Conservation (phyloP, 2,329 filamentous ascomycete species). For the Fusarium mangiferae region DNA sequence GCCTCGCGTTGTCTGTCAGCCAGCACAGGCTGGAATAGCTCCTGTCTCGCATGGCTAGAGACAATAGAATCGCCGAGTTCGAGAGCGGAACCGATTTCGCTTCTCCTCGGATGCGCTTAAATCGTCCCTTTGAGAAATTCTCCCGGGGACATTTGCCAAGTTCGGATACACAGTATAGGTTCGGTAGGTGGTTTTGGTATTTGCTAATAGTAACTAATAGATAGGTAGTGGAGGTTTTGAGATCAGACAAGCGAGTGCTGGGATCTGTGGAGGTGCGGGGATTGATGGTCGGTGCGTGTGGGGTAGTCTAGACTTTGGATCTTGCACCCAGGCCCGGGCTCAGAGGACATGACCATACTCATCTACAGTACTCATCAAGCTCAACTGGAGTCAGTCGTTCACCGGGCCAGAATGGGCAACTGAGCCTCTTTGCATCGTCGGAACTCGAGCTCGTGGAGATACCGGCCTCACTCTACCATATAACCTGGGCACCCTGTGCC, state of each 20-base stretch:
- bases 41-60: constrained; percentile 1
- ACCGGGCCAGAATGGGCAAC: constrained; percentile 27
- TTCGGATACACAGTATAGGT: not conserved
- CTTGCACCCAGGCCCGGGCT: constrained; percentile 22
- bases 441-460: constrained; percentile 33
- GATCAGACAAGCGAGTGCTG: constrained; percentile 25
- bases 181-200: not conserved
- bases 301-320: constrained; percentile 40
- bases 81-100: not conserved
- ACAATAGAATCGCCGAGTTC: not conserved
- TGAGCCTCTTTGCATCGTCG: not conserved
- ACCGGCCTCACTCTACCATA: not conserved
- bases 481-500: not conserved
- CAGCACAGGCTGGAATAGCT: constrained; percentile 2
- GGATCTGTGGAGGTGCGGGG: constrained; percentile 43
- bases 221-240: constrained; percentile 5
- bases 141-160: constrained; percentile 2
- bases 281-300: constrained; percentile 39
- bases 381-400: not conserved
- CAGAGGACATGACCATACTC: not conserved
- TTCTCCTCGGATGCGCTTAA: not conserved
- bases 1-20: constrained; percentile 9
- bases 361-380: not conserved
- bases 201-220: constrained; percentile 6
- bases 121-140: not conserved